These are phyloP conservation scores for Ceratocystis cacaofunesta DNA, from an alignment of 2,329 filamentous ascomycete genomes.

Conservation along the genomic window DNA sequence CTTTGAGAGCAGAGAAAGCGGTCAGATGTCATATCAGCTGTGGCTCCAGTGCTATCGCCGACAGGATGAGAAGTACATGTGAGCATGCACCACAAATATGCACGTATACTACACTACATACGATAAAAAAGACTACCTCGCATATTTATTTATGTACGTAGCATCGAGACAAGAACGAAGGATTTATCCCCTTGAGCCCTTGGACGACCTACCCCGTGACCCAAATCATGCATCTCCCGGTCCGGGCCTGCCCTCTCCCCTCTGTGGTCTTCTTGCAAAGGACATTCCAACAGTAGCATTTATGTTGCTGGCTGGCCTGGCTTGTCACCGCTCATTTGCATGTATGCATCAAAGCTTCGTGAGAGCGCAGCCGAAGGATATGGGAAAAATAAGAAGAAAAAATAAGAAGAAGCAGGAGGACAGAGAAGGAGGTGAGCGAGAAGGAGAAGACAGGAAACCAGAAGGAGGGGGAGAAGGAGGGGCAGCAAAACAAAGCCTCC, in stretches of 20 bases:
- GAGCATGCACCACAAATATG: neutral
- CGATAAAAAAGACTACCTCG: neutral
- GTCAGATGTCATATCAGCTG: neutral
- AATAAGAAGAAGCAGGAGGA: neutral
- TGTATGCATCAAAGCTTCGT: neutral
- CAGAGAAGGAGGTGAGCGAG: neutral
- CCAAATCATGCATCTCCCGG: neutral
- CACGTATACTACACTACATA: neutral
- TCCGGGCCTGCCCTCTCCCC: neutral
- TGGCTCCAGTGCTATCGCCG: neutral
- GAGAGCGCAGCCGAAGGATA: neutral
- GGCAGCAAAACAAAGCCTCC: neutral
- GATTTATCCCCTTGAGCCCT: neutral
- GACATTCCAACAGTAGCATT: neutral
- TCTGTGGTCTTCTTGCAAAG: neutral
- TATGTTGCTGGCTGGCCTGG: neutral
- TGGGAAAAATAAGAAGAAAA: neutral
- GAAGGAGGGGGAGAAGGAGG: neutral
- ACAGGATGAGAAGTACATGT: neutral
- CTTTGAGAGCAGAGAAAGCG: neutral
- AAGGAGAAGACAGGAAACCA: neutral
- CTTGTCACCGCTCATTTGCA: neutral
- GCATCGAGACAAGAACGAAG: neutral
- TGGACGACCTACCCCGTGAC: neutral
- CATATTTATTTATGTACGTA: neutral